phyloP scores from a whole-genome alignment of 2,329 filamentous ascomycete genomes.

The Diaporthe citriasiana region DNA sequence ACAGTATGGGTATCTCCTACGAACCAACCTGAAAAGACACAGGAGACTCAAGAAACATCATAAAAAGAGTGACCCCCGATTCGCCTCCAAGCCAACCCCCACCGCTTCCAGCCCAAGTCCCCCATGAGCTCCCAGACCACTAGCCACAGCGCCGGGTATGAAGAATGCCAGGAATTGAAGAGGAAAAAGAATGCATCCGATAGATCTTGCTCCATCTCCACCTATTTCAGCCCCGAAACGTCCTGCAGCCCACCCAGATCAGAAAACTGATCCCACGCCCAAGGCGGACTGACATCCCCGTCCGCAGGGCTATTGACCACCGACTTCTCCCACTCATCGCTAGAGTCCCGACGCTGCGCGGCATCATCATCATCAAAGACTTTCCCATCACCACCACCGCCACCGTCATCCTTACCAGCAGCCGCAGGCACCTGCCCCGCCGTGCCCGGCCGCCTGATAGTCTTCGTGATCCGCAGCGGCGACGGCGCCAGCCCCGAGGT shows the following conservation, averaged over 20 bases:
- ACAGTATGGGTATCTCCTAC: conserved; percentile 38
- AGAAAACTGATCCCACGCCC: conserved; percentile 41
- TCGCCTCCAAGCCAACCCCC: neutral
- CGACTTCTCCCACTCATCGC: conserved; percentile 35
- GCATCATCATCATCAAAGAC: neutral
- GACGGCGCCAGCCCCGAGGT: conserved; percentile 24
- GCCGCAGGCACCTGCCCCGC: neutral
- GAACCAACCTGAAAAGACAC: conserved; percentile 11
- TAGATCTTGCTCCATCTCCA: neutral
- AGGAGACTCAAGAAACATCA: neutral
- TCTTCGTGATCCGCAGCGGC: conserved; percentile 34
- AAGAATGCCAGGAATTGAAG: neutral
- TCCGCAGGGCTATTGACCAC: conserved; percentile 30
- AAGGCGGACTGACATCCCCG: conserved; percentile 35
- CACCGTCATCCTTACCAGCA: neutral
- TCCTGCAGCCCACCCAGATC: conserved; percentile 41
- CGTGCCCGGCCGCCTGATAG: neutral
- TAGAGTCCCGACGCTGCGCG: conserved; percentile 16
- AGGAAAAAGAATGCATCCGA: neutral
- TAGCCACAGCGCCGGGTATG: neutral
- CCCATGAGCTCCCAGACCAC: neutral
- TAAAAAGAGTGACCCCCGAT: neutral
- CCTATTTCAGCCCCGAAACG: conserved; percentile 10
- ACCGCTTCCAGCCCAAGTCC: neutral
- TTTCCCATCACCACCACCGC: neutral